phyloP scores from a whole-genome alignment of 2,329 filamentous ascomycete species.

The Cercospora zeina region DNA sequence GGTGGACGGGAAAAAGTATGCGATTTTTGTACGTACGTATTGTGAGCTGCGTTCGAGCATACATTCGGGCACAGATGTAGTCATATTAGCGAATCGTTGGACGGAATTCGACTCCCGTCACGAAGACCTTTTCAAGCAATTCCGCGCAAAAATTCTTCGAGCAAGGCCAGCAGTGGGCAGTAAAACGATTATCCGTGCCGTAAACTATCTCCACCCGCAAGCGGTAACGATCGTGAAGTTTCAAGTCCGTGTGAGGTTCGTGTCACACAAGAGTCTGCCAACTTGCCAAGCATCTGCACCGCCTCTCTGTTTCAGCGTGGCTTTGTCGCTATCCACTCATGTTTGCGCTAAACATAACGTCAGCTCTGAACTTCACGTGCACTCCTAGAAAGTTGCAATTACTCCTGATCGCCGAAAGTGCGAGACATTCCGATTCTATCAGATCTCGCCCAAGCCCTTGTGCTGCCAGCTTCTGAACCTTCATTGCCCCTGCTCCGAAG shows the following conservation, averaged over 20 bases:
- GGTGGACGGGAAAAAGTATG: background rate
- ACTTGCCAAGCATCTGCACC: slow-evolving; percentile 16
- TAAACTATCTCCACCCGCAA: too few species aligned
- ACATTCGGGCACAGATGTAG: background rate
- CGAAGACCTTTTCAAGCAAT: background rate
- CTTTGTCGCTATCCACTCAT: background rate
- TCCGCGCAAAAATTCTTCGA: background rate
- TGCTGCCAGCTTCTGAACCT: background rate
- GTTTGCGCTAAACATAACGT: slow-evolving; percentile 3
- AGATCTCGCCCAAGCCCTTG: background rate
- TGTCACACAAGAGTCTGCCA: slow-evolving; percentile 4
- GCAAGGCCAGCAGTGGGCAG: background rate
- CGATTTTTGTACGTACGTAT: background rate
- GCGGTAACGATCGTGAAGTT: background rate
- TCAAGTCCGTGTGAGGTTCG: background rate
- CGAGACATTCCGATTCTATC: background rate
- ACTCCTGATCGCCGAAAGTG: background rate
- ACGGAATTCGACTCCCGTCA: background rate
- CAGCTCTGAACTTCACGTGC: background rate
- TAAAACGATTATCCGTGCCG: too few species aligned
- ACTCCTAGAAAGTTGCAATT: background rate
- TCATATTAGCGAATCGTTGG: background rate
- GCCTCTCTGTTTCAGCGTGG: slow-evolving; percentile 10
- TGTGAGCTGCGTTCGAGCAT: background rate
- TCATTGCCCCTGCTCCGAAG: background rate